phyloP scores from a whole-genome alignment of 1,284 basidiomycete species.

The Sporisorium exsertum region DNA sequence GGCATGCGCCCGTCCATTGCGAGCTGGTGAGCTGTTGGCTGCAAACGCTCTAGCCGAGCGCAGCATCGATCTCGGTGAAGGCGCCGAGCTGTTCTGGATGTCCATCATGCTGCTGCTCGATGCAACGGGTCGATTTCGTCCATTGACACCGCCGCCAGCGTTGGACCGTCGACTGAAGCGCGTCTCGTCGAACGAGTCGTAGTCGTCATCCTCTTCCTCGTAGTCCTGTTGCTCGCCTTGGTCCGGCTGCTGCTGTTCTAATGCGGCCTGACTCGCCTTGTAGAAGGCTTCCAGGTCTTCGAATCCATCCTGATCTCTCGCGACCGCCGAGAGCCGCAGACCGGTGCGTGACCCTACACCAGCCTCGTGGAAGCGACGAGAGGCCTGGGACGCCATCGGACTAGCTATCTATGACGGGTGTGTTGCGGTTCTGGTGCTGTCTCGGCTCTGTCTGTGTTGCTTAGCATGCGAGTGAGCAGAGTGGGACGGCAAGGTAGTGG shows the following conservation, averaged over 20 bases:
- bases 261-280: constrained; percentile 63
- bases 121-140: constrained; percentile 4
- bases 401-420: neutral
- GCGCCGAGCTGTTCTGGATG: constrained; percentile 49
- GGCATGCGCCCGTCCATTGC: constrained; percentile 6
- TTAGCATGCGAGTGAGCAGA: neutral
- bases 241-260: constrained; percentile 69
- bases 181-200: constrained; percentile 54
- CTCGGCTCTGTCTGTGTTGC: neutral
- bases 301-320: constrained; percentile 77
- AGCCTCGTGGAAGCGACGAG: constrained; percentile 62
- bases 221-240: constrained; percentile 73
- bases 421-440: neutral
- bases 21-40: constrained; percentile 35
- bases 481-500: constrained; percentile 1
- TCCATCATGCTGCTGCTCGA: constrained; percentile 54
- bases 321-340: constrained; percentile 54
- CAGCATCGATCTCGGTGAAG: constrained; percentile 43
- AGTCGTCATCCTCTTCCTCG: constrained; percentile 74
- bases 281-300: constrained; percentile 65
- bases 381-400: constrained; percentile 34
- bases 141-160: constrained; percentile 13
- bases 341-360: constrained; percentile 67
- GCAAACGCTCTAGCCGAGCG: constrained; percentile 25
- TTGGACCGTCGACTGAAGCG: constrained; percentile 20